Evolutionary conservation across 768 basidiomycete genomes (phyloP), one percentile per base, ranked within the genome.

Genomic region (Psilocybe cubensis): DNA sequence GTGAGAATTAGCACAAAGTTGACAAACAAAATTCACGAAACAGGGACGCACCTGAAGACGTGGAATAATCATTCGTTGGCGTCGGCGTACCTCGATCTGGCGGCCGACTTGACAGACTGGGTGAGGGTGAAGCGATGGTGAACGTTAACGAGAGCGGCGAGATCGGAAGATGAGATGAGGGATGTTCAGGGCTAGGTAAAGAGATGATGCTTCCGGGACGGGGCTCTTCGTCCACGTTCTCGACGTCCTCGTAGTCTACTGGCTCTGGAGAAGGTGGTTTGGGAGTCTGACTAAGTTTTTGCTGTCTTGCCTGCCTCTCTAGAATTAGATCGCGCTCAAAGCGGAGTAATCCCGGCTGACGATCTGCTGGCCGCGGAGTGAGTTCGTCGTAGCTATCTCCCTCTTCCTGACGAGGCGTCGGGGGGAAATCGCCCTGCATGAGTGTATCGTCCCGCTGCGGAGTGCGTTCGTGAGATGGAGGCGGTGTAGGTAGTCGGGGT

Each of bases 341-440:
- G 11, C 56, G 63, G 24, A 66, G 55, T 20, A 65, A 47, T 2
- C 50, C 50, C 3, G 71, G 68, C 45, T 70, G 66, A 21, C 62
- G 63, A 51, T 67, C 59, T 10, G 67, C 31, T n/a, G 68, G 71
- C 21, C 69, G 68, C 8, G 71, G 71, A 1, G 71, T 72, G 25
- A 62, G 65, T 52, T 72, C 66, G 51, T 43, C 49, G 40, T 42
- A 35, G 10, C 56, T 42, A 21, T 56, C 58, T 14, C 4, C 14
- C 20, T 58, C 61, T 40, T 43, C 27, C 41, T 43, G 28, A 45
- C 24, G 29, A 48, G 11, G 33, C 7, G 43, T 33, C 11, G 28
- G 10, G 11, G 14, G 42, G 31, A 31, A 49, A n/a, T 28, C 45
- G 44, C 9, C 48, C 20, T 62, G 60, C 28, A 55, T 52, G n/a